Evolutionary conservation across 176 grass and related monocot species (phyloP).

Genomic region (Lolium rigidum): DNA sequence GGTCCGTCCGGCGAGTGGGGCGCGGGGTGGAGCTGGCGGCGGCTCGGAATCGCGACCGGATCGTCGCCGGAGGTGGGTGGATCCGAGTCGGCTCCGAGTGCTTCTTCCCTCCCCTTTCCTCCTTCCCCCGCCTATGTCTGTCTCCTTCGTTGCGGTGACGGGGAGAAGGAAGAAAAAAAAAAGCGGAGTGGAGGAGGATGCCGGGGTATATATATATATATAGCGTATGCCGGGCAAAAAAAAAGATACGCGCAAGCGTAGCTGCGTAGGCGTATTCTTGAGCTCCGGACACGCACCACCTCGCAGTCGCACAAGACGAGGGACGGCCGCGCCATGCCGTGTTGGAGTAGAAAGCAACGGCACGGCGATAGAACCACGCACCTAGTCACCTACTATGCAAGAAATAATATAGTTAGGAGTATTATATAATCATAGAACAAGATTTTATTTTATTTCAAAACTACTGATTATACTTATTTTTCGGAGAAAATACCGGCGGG

Average conservation of each 20-base stretch:
- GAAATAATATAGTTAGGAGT: background rate
- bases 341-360: background rate
- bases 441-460: background rate
- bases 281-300: constrained; percentile 39
- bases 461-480: background rate
- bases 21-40: background rate
- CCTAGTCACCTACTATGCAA: background rate
- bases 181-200: background rate
- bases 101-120: constrained; percentile 43
- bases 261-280: constrained; percentile 35
- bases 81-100: constrained; percentile 37
- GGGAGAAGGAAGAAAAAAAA: background rate
- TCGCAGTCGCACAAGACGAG: background rate
- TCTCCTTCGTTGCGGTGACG: constrained; percentile 26
- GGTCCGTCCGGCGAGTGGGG: background rate
- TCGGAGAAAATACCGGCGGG: background rate
- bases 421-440: too few relatives aligned
- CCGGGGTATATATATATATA: constrained; percentile 37
- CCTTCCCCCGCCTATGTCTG: background rate
- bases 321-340: background rate
- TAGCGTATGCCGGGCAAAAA: background rate
- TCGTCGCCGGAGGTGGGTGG: constrained; percentile 33
- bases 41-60: constrained; percentile 41
- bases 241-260: background rate
- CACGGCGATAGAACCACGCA: background rate